Base-by-base conservation (phyloP, 2,329 filamentous ascomycete species). In the Ophiosphaerella herpotricha region DNA sequence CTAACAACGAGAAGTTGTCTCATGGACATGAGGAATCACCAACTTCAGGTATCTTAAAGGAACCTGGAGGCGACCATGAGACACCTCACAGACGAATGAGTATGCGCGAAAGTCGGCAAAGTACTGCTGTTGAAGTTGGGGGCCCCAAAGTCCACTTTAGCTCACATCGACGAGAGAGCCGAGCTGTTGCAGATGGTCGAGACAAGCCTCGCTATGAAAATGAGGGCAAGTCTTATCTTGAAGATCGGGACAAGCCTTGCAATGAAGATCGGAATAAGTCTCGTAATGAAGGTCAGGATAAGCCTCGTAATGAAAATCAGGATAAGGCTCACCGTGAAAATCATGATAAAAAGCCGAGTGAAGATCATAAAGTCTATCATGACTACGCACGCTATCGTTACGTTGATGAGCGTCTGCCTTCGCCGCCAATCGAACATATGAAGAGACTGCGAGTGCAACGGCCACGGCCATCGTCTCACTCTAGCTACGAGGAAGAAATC, bases 91-190 rank as follows among this genome's bases (percentile, higher is more conserved):
- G 56, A n/a, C 52, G 50, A n/a, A 50, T 43, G 14, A 50, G 36
- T 12, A 50, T 63, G 50, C 56, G 57, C 18, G 54, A 58, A 5
- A 71, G 62, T 32, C 54, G 60, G 4, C 63, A 68, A 18, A 68
- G 66, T 45, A 67, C 57, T 18, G 47, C 50, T 13, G 68, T 67
- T n/a, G 66, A 71, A 51, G 46, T 68, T 2, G 68, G 62, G 18
- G 61, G 61, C 1, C 60, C 61, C 14, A 58, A 59, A 36, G 70
- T 73, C 13, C 67, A 65, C 14, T 73, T 72, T 38, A 55, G 47
- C 24, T 24, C 56, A n/a, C 53, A 62, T 16, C 36, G 47, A 32
- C 42, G 36, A 34, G 42, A 50, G 21, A 47, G 48, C 2, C 39
- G 36, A 34, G 38, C 18, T 16, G 37, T n/a, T 4, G 14, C 38